These are phyloP conservation scores for Gossypium stocksii DNA, from an alignment of 345 rosid genomes.

Conservation along the genomic window DNA sequence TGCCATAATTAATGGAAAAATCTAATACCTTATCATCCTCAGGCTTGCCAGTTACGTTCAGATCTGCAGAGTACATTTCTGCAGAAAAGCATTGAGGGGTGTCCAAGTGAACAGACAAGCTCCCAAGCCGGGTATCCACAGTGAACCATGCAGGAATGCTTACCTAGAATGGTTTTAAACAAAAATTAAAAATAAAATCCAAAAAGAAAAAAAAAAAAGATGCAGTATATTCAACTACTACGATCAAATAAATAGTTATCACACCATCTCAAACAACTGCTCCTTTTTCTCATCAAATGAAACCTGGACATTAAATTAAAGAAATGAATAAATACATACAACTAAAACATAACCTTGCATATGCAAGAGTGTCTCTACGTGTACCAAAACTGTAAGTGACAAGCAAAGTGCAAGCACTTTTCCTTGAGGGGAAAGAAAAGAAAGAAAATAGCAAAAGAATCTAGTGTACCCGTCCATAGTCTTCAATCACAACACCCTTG, in stretches of 20 bases:
- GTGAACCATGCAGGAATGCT: conserved; percentile 99
- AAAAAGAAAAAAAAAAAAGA: not conserved
- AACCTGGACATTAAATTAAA: conserved; percentile 40
- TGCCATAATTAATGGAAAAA: not conserved
- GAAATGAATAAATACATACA: conserved; percentile 2
- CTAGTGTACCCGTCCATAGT: conserved; percentile 71
- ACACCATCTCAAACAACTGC: conserved; percentile 92
- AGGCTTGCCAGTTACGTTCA: conserved; percentile 81
- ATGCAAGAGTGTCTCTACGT: not conserved
- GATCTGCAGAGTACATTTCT: conserved; percentile 96
- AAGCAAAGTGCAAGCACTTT: not conserved
- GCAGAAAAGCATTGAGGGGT: conserved; percentile 99
- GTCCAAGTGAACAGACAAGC: conserved; percentile 92
- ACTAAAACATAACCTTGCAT: not conserved
- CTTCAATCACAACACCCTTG: conserved; percentile 77
- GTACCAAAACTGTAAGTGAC: not conserved
- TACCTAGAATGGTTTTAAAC: conserved; percentile 45
- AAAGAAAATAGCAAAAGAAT: not conserved
- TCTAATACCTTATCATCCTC: conserved; percentile 89
- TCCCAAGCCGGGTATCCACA: conserved; percentile 94
- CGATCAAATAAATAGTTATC: not conserved
- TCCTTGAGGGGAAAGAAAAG: not conserved
- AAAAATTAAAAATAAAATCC: conserved; percentile 21
- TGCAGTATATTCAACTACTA: not conserved
- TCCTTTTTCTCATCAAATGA: conserved; percentile 93